Evolutionary conservation across 2,329 filamentous ascomycete species (phyloP).

Genomic region (Penicillium sp.): DNA sequence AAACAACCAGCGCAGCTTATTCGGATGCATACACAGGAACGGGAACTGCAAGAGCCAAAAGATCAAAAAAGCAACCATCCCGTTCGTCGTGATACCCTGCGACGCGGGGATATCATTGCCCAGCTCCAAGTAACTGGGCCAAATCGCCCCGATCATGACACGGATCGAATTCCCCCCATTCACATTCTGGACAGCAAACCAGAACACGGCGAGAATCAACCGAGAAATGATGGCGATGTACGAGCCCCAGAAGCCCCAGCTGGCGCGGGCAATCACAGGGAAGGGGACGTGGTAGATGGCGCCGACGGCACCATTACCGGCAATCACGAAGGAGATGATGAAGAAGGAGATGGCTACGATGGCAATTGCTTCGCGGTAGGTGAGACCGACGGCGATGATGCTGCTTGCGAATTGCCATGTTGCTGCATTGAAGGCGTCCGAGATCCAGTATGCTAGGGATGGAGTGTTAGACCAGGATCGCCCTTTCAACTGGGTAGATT

Average conservation of each 20-base stretch:
- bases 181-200: conserved; percentile 68
- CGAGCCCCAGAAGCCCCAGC: conserved; percentile 61
- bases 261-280: conserved; percentile 57
- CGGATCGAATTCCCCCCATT: conserved; percentile 60
- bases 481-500: background rate
- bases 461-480: background rate
- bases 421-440: conserved; percentile 55
- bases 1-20: conserved; percentile 44
- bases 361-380: conserved; percentile 53
- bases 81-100: conserved; percentile 49
- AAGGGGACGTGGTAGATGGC: conserved; percentile 57
- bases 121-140: conserved; percentile 44
- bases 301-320: conserved; percentile 60
- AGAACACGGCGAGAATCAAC: conserved; percentile 59
- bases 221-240: conserved; percentile 58
- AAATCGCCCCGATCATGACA: conserved; percentile 58
- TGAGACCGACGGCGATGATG: conserved; percentile 55
- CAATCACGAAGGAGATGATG: conserved; percentile 62
- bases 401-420: conserved; percentile 58
- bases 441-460: conserved; percentile 53
- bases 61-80: conserved; percentile 49
- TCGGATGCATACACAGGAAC: conserved; percentile 47
- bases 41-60: conserved; percentile 51
- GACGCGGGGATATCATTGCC: conserved; percentile 42
- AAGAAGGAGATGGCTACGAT: conserved; percentile 57